Conservation (phyloP, 371 early-diverging fungal genomes). For the Lichtheimia ornata region DNA sequence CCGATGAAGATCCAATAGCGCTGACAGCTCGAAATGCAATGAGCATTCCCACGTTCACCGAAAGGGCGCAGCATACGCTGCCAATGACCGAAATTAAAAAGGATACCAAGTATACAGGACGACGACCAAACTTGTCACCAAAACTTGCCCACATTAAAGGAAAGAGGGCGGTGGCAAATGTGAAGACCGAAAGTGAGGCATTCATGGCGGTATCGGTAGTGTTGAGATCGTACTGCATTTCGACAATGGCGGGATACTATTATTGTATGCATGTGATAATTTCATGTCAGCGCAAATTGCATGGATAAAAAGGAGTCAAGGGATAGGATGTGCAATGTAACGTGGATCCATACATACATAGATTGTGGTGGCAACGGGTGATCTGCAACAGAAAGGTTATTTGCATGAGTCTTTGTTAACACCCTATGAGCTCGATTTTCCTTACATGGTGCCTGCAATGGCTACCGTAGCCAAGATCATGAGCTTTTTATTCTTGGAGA, state of each 20-base stretch:
- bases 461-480: too few species aligned
- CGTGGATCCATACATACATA: conserved; percentile 33
- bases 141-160: conserved; percentile 42
- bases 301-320: too few species aligned
- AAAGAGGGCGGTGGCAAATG: conserved; percentile 35
- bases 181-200: conserved; percentile 40
- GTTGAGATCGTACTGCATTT: conserved; percentile 35
- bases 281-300: too few species aligned
- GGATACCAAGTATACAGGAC: conserved; percentile 40
- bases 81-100: conserved; percentile 33
- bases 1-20: conserved; percentile 41
- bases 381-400: neutral
- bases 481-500: too few species aligned
- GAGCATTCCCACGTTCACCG: conserved; percentile 43
- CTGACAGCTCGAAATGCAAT: conserved; percentile 39
- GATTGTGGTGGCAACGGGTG: conserved; percentile 23
- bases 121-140: conserved; percentile 38
- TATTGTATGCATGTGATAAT: neutral
- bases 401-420: too few species aligned
- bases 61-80: conserved; percentile 35
- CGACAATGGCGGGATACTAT: conserved; percentile 39
- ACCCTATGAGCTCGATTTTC: too few species aligned
- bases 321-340: neutral
- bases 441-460: too few species aligned
- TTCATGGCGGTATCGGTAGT: conserved; percentile 41